Conservation (phyloP, 140 eudicot species). For the Flaveria floridana region DNA sequence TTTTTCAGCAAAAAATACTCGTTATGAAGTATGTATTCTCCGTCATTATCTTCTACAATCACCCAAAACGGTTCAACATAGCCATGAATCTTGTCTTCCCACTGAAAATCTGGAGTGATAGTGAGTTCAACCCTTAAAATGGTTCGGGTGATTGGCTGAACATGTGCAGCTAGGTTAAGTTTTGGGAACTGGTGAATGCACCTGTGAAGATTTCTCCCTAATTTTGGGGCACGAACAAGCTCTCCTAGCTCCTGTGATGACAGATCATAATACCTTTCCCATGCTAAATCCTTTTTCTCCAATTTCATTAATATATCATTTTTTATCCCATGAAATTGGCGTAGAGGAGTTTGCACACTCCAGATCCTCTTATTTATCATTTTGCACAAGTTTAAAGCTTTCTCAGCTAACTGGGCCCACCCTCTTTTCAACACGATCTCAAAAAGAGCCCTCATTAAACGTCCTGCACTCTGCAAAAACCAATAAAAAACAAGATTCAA, state of each 20-base stretch:
- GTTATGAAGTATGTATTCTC: conserved; percentile 75
- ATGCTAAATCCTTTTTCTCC: conserved; percentile 90
- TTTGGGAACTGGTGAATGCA: conserved; percentile 86
- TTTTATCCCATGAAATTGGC: conserved; percentile 77
- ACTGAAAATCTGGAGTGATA: conserved; percentile 81
- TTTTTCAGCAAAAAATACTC: conserved; percentile 88
- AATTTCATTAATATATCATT: conserved; percentile 64
- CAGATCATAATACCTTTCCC: conserved; percentile 91
- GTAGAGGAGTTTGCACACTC: conserved; percentile 95
- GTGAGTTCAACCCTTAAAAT: conserved; percentile 74
- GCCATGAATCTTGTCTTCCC: conserved; percentile 89
- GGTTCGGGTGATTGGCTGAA: conserved; percentile 86
- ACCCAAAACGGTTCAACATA: conserved; percentile 97
- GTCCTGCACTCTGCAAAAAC: conserved; percentile 91
- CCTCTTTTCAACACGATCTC: conserved; percentile 90
- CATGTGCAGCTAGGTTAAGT: conserved; percentile 84
- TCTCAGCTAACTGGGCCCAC: conserved; percentile 93
- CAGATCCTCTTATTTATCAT: conserved; percentile 87
- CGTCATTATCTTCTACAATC: conserved; percentile 86
- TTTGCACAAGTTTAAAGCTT: conserved; percentile 88
- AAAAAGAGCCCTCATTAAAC: conserved; percentile 89
- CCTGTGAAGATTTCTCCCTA: conserved; percentile 69
- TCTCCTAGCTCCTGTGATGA: conserved; percentile 89
- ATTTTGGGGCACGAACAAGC: conserved; percentile 57
- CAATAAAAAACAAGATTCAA: neutral